phyloP scores from a whole-genome alignment of 1,284 basidiomycete genomes.

The Microbotryum saponariae region DNA sequence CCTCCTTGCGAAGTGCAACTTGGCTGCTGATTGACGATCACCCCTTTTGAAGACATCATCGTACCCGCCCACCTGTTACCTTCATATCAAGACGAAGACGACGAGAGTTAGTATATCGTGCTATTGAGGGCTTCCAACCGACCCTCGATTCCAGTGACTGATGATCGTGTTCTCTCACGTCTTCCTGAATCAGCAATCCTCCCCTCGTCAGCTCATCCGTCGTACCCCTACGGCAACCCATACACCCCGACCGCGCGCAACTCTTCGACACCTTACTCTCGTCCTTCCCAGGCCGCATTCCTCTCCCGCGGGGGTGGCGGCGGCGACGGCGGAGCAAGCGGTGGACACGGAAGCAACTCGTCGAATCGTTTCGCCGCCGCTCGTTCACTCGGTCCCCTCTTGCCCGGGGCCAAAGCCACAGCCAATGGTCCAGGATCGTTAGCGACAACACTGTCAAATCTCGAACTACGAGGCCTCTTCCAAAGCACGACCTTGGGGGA shows the following conservation, averaged over 20 bases:
- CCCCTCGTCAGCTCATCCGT: slow-evolving; percentile 34
- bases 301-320: neutral
- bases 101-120: slow-evolving; percentile 29
- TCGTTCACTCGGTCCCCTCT: neutral
- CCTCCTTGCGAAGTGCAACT: no score
- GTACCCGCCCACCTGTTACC: slow-evolving; percentile 33
- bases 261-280: neutral
- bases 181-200: slow-evolving; percentile 25
- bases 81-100: slow-evolving; percentile 35
- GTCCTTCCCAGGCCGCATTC: neutral
- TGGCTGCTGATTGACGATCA: neutral
- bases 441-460: slow-evolving; percentile 22
- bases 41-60: slow-evolving; percentile 27
- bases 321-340: neutral
- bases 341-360: neutral
- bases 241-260: slow-evolving; percentile 21
- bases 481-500: slow-evolving; percentile 21
- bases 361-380: neutral
- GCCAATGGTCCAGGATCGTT: slow-evolving; percentile 13
- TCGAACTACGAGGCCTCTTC: slow-evolving; percentile 19
- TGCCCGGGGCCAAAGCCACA: neutral
- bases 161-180: no score
- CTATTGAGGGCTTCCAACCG: no score
- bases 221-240: slow-evolving; percentile 37
- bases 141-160: neutral